Evolutionary conservation across 768 basidiomycete genomes (phyloP), one percentile per base, ranked within the genome.

Genomic region (Tricholoma terreum): DNA sequence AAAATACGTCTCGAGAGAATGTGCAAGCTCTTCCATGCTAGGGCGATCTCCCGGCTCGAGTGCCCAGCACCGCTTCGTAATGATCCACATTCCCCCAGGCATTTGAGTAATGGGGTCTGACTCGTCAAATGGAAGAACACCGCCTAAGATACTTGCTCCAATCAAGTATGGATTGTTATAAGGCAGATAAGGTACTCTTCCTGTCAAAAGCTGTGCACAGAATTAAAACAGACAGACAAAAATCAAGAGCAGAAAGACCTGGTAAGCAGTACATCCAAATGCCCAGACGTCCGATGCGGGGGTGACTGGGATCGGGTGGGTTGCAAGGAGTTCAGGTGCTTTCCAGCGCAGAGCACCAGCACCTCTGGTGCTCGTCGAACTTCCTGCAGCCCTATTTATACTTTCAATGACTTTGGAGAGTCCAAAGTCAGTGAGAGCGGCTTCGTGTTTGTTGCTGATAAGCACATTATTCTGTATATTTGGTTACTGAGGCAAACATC

Each of bases 371-470:
- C 69, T 2, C n/a, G 69, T 63, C 0, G 71, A 73, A 34, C 63
- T 59, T 1, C 71, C 71, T 4, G 65, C 64, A 0, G 69, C 66
- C 4, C 62, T 54, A 3, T 61, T 62, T 1, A 70, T 57, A 3
- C 65, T 67, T 17, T 70, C 71, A n/a, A 73, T 59, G 14, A 71
- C 69, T 52, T 72, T 62, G 5, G 73, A 71, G 14, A 81, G 68
- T 35, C 80, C 80, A 54, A 81, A 80, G 60, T 81, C 79, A 19
- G 76, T 72, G 1, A 81, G 63, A 17, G 71, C 75, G 24, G 77
- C 80, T 8, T 60, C 69, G 5, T 74, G 73, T 15, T 72, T 66
- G 14, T 65, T 68, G 6, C 76, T 77, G 33, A 81, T 71, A 14
- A 81, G 69, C 52, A 81, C 74, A 52, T 81, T 81, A 21, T 71